These are phyloP conservation scores for Colletotrichum sublineola DNA, from an alignment of 2,329 filamentous ascomycete genomes.

Conservation along the genomic window DNA sequence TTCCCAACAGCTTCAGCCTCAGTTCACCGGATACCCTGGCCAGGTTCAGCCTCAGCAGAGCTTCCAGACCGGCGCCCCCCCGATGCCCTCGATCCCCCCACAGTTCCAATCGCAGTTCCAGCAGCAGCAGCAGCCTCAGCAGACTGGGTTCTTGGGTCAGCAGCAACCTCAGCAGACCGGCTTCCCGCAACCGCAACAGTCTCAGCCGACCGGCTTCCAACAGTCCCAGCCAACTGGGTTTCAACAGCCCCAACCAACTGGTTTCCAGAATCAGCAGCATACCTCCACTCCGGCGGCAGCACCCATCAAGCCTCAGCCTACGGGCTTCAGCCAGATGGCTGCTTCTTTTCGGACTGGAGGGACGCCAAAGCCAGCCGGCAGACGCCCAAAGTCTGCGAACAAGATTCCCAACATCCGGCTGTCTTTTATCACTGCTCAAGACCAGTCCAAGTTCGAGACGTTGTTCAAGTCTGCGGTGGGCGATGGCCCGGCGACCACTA, in stretches of 20 bases:
- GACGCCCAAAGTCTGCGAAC: slow-evolving; percentile 67
- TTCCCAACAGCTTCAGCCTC: slow-evolving; percentile 65
- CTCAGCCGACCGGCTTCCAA: slow-evolving; percentile 55
- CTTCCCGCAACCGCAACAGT: slow-evolving; percentile 56
- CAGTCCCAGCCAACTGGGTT: slow-evolving; percentile 59
- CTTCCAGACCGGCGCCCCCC: slow-evolving; percentile 71
- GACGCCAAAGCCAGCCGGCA: slow-evolving; percentile 59
- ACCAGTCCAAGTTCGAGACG: slow-evolving; percentile 97
- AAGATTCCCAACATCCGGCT: slow-evolving; percentile 95
- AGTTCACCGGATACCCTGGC: slow-evolving; percentile 58
- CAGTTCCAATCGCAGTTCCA: slow-evolving; percentile 72
- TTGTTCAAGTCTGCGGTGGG: slow-evolving; percentile 96
- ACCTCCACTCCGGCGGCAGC: slow-evolving; percentile 64
- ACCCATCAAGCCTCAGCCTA: slow-evolving; percentile 74
- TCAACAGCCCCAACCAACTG: slow-evolving; percentile 57
- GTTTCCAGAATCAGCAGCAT: slow-evolving; percentile 64
- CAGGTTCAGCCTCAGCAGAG: slow-evolving; percentile 68
- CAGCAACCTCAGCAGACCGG: slow-evolving; percentile 57
- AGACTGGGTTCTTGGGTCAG: slow-evolving; percentile 59
- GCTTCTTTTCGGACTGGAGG: slow-evolving; percentile 72
- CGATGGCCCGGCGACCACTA: slow-evolving; percentile 79
- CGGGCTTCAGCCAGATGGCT: slow-evolving; percentile 76
- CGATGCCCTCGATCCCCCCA: slow-evolving; percentile 70
- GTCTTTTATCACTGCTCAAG: slow-evolving; percentile 94
- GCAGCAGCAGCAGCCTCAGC: slow-evolving; percentile 64